Conservation (phyloP, 2,329 filamentous ascomycete species). For the Alternaria infectoria region DNA sequence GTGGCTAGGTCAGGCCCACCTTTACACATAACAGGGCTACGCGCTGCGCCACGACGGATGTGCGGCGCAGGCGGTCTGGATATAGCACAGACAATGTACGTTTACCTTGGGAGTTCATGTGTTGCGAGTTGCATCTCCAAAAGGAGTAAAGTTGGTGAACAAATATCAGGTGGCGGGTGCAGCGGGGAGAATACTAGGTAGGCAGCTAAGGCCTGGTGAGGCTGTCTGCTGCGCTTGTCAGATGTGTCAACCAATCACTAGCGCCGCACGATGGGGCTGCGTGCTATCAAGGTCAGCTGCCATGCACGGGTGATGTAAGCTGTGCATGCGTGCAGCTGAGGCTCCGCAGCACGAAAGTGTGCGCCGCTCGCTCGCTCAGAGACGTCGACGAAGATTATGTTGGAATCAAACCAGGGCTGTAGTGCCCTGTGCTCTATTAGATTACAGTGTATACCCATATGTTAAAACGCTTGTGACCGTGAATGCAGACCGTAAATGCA, state of each 20-base stretch:
- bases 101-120: background rate
- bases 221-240: background rate
- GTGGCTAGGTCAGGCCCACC: constrained; percentile 11
- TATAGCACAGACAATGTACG: constrained; percentile 1
- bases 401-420: constrained; percentile 4
- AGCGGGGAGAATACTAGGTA: background rate
- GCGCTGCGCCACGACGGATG: constrained; percentile 25
- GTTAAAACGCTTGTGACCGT: constrained; percentile 11
- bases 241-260: constrained; percentile 1
- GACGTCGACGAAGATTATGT: background rate
- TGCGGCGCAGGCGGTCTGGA: constrained; percentile 22
- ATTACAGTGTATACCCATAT: constrained; percentile 18
- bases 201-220: background rate
- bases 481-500: constrained; percentile 1
- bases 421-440: constrained; percentile 5
- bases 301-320: constrained; percentile 19
- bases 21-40: constrained; percentile 8
- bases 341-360: constrained; percentile 18
- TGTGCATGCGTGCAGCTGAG: constrained; percentile 15
- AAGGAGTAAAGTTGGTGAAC: background rate
- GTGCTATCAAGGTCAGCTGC: constrained; percentile 21
- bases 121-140: background rate
- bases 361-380: constrained; percentile 2
- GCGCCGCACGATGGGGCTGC: constrained; percentile 9
- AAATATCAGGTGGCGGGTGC: background rate